These are phyloP conservation scores for Pichia paraexigua DNA, from an alignment of 805 yeast genomes.

Conservation along the genomic window DNA sequence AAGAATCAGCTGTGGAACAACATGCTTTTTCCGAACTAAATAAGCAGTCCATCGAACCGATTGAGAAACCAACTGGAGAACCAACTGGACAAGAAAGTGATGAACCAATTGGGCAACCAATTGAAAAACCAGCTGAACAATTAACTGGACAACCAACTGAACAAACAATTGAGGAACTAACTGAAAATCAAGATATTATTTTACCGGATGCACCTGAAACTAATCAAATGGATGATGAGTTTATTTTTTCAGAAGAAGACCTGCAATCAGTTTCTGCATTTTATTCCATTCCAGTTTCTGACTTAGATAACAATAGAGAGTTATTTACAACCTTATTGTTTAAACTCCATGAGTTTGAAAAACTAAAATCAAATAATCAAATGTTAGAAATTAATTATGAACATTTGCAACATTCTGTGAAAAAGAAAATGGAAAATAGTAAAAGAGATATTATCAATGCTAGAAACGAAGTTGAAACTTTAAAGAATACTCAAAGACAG, in stretches of 20 bases:
- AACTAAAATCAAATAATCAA: slow-evolving; percentile 31
- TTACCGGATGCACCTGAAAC: not conserved
- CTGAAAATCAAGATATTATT: not conserved
- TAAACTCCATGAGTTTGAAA: slow-evolving; percentile 29
- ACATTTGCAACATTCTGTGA: slow-evolving; percentile 29
- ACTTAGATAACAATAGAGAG: slow-evolving; percentile 15
- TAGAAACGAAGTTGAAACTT: slow-evolving; percentile 16
- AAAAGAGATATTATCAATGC: slow-evolving; percentile 23
- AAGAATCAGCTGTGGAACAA: too few species aligned
- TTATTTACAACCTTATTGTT: slow-evolving; percentile 23
- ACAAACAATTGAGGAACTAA: not conserved
- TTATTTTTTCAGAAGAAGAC: slow-evolving; percentile 7
- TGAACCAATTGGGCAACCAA: too few species aligned
- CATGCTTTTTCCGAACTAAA: too few species aligned
- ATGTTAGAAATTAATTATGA: slow-evolving; percentile 33
- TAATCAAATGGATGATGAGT: slow-evolving; percentile 1
- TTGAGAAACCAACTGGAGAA: not conserved
- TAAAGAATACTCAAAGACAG: slow-evolving; percentile 16
- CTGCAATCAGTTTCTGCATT: slow-evolving; percentile 27
- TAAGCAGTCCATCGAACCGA: too few species aligned
- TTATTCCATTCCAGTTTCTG: slow-evolving; percentile 23
- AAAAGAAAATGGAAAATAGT: slow-evolving; percentile 27
- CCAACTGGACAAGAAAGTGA: too few species aligned
- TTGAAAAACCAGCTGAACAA: too few species aligned
- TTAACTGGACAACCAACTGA: too few species aligned